These are phyloP conservation scores for Sphaerostilbella broomeana DNA, from an alignment of 2,329 filamentous ascomycete genomes.

Conservation along the genomic window DNA sequence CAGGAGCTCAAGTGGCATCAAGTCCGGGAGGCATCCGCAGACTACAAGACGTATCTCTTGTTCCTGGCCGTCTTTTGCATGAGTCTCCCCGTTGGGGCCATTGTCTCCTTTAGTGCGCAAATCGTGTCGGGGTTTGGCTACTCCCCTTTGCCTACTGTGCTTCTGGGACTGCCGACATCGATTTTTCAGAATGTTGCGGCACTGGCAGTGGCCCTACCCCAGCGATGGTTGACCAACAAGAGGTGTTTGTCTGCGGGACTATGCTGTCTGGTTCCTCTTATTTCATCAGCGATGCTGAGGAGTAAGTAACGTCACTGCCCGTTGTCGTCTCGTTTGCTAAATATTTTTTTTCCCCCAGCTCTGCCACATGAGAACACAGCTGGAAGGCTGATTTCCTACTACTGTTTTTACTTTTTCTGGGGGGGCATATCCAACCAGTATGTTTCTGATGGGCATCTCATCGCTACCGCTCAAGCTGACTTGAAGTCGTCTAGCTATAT, in stretches of 20 bases:
- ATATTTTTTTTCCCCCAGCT: neutral
- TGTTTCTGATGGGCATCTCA: neutral
- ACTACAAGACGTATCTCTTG: conserved; percentile 27
- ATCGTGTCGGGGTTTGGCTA: conserved; percentile 17
- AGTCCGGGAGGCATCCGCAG: conserved; percentile 26
- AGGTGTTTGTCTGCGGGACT: conserved; percentile 10
- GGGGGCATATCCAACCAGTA: conserved; percentile 18
- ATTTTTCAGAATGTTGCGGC: conserved; percentile 9
- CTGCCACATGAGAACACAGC: conserved; percentile 34
- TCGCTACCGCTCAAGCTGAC: neutral
- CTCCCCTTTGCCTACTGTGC: conserved; percentile 9
- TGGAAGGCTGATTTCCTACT: conserved; percentile 21
- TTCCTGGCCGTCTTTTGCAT: conserved; percentile 23
- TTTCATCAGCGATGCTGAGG: conserved; percentile 4
- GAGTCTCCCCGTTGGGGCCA: conserved; percentile 24
- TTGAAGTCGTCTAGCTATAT: conserved; percentile 10
- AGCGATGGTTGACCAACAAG: conserved; percentile 12
- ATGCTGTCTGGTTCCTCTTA: conserved; percentile 14
- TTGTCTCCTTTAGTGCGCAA: conserved; percentile 36
- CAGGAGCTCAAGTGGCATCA: conserved; percentile 24
- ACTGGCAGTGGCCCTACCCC: conserved; percentile 12
- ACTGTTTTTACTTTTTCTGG: conserved; percentile 24
- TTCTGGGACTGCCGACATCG: conserved; percentile 13
- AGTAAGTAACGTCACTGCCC: neutral
- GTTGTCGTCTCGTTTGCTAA: neutral